Evolutionary conservation across 2,329 filamentous ascomycete species (phyloP).

Genomic region (Diplocarpon mali): DNA sequence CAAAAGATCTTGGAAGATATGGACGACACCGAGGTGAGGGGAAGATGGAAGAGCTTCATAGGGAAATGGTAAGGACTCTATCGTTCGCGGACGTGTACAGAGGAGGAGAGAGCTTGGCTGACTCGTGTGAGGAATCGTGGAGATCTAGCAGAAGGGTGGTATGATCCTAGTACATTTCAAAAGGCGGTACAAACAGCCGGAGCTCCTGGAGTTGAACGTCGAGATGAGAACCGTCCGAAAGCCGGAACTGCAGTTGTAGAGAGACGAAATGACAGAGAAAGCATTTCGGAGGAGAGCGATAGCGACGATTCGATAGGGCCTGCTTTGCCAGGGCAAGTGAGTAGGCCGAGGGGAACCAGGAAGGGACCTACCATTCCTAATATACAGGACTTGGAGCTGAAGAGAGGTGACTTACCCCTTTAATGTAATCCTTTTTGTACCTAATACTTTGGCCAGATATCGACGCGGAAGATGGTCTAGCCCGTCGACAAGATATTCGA

Average conservation of each 20-base stretch:
- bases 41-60: constrained; percentile 89
- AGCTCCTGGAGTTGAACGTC: constrained; percentile 4
- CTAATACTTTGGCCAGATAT: constrained; percentile 22
- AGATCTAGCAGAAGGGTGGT: constrained; percentile 85
- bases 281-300: constrained; percentile 15
- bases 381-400: constrained; percentile 60
- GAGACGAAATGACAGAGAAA: constrained; percentile 2
- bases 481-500: constrained; percentile 40
- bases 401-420: constrained; percentile 31
- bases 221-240: constrained; percentile 10
- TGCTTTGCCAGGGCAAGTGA: constrained; percentile 30
- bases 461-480: constrained; percentile 37
- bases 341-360: constrained; percentile 21
- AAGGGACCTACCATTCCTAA: constrained; percentile 55
- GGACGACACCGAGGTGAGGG: constrained; percentile 62
- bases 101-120: constrained; percentile 26
- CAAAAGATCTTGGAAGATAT: constrained; percentile 56
- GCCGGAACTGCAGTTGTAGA: neutral
- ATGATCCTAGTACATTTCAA: constrained; percentile 56
- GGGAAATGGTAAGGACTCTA: constrained; percentile 59
- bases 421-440: neutral
- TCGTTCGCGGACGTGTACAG: constrained; percentile 1
- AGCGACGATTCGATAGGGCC: constrained; percentile 35
- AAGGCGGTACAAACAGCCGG: constrained; percentile 21
- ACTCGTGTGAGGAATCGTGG: constrained; percentile 61